phyloP scores from a whole-genome alignment of 2,329 filamentous ascomycete genomes.

The Pleomassaria siparia region DNA sequence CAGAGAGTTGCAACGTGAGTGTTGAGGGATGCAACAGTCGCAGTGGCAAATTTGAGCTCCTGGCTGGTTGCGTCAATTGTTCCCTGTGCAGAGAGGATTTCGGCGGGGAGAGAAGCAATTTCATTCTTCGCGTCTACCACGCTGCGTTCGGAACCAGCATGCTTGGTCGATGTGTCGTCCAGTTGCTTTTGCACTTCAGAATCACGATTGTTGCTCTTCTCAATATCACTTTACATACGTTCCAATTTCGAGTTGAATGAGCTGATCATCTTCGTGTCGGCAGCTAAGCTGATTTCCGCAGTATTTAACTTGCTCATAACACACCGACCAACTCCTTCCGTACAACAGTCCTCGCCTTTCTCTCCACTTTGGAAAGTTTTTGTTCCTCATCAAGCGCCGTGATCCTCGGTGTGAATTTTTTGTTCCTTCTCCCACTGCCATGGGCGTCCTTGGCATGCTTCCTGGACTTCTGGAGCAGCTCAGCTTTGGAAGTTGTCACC shows the following conservation, averaged over 20 bases:
- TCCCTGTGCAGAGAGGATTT: background rate
- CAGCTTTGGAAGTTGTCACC: background rate
- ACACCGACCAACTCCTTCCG: background rate
- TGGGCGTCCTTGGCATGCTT: background rate
- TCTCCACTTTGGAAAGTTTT: background rate
- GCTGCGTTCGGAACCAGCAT: background rate
- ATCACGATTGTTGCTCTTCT: background rate
- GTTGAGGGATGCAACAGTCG: background rate
- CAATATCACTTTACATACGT: background rate
- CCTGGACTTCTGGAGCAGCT: background rate
- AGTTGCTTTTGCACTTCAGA: background rate
- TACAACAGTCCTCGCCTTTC: background rate
- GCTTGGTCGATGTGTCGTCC: background rate
- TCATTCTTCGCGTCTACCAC: background rate
- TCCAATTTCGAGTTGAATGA: background rate
- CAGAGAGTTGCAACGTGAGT: background rate
- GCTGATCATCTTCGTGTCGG: background rate
- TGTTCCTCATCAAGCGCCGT: slow-evolving; percentile 3
- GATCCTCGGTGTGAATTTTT: background rate
- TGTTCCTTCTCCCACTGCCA: slow-evolving; percentile 2
- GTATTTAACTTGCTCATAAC: background rate
- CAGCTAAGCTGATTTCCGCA: background rate
- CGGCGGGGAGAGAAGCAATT: background rate
- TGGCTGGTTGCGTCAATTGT: background rate
- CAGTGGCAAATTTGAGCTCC: background rate